Conservation (phyloP, 2,329 filamentous ascomycete genomes). For the Cytospora schulzeri region DNA sequence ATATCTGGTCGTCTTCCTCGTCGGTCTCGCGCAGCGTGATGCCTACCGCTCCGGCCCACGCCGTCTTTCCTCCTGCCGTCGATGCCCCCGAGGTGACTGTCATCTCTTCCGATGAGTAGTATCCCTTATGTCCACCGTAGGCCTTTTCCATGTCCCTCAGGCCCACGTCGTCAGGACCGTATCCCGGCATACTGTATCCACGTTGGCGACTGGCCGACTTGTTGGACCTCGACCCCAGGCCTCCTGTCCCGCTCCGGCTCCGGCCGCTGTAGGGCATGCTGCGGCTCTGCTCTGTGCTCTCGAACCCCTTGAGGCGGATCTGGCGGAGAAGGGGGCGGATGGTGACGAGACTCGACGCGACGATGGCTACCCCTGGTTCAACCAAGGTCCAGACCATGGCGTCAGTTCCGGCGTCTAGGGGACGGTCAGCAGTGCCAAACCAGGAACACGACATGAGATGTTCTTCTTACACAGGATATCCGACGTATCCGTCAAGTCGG, state of each 20-base stretch:
- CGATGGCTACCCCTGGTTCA: conserved; percentile 58
- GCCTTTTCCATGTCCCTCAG: conserved; percentile 40
- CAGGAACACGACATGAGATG: not conserved
- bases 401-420: conserved; percentile 49
- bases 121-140: conserved; percentile 7
- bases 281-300: conserved; percentile 42
- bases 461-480: conserved; percentile 51
- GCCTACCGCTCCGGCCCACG: conserved; percentile 3
- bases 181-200: conserved; percentile 36
- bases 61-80: conserved; percentile 1
- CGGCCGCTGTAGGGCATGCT: conserved; percentile 36
- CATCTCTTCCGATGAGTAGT: conserved; percentile 12
- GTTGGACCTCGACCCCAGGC: conserved; percentile 9
- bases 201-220: not conserved
- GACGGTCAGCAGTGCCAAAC: not conserved
- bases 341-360: conserved; percentile 56
- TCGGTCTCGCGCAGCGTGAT: conserved; percentile 31
- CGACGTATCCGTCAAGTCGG: conserved; percentile 45
- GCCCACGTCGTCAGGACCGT: conserved; percentile 42
- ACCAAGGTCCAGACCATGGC: conserved; percentile 60
- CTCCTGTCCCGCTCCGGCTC: conserved; percentile 29
- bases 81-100: conserved; percentile 9
- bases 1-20: conserved; percentile 26
- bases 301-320: conserved; percentile 51
- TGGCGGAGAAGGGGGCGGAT: conserved; percentile 56